These are phyloP conservation scores for Ogataea nitratoaversa DNA, from an alignment of 805 yeast genomes.

Conservation along the genomic window DNA sequence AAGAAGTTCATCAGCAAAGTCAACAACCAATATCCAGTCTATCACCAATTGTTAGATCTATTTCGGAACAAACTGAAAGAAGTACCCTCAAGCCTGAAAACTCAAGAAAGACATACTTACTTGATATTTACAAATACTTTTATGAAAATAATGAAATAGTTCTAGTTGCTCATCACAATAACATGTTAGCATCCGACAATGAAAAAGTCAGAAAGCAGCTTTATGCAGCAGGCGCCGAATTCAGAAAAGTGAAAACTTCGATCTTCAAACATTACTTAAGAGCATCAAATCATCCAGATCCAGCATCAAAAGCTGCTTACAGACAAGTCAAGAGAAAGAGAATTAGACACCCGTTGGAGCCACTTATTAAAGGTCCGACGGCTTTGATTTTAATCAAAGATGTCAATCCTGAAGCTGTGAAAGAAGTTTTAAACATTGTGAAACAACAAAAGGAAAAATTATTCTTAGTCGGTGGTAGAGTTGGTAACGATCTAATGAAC, in stretches of 20 bases:
- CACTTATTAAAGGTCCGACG: slow-evolving; percentile 79
- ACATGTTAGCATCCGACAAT: slow-evolving; percentile 67
- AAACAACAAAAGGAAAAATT: slow-evolving; percentile 67
- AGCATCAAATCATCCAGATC: slow-evolving; percentile 66
- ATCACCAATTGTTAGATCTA: not conserved
- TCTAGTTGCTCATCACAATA: slow-evolving; percentile 81
- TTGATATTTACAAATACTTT: slow-evolving; percentile 73
- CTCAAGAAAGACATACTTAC: slow-evolving; percentile 80
- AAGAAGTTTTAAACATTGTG: slow-evolving; percentile 55
- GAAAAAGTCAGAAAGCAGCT: slow-evolving; percentile 59
- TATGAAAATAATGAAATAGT: slow-evolving; percentile 66
- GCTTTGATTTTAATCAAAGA: slow-evolving; percentile 68
- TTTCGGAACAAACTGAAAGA: slow-evolving; percentile 5
- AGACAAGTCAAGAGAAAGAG: slow-evolving; percentile 35
- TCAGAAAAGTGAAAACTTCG: slow-evolving; percentile 64
- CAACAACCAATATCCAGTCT: not conserved
- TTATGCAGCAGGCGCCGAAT: slow-evolving; percentile 58
- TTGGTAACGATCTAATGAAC: slow-evolving; percentile 58
- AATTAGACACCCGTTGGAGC: slow-evolving; percentile 61
- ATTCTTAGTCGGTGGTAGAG: slow-evolving; percentile 79
- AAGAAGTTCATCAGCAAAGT: slow-evolving; percentile 2
- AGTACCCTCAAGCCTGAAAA: slow-evolving; percentile 53
- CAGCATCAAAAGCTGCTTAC: slow-evolving; percentile 55
- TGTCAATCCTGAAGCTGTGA: slow-evolving; percentile 67
- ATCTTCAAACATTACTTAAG: slow-evolving; percentile 74